Percentiles rank a stretch among this genome's conserved stretches.
Conservation (phyloP, 2,329 filamentous ascomycete species). For the Pleoardoris graminearum region DNA sequence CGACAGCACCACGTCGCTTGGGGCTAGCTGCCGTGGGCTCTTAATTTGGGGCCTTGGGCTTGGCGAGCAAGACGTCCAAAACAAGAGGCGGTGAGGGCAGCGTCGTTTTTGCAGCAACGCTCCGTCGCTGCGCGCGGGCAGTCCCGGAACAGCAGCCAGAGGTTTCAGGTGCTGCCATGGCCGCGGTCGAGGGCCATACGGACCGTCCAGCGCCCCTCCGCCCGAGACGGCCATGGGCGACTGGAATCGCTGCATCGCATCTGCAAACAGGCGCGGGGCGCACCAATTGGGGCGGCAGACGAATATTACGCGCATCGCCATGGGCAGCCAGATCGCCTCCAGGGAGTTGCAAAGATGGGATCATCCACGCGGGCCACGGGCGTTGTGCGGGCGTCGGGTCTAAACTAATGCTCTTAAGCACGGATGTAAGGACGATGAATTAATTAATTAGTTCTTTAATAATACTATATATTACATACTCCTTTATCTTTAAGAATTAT, state of each 20-base stretch:
- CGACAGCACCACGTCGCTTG: slow-evolving; percentile 2
- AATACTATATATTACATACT: too few relatives aligned
- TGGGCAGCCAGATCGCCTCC: slow-evolving; percentile 6
- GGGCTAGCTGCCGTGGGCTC: slow-evolving; percentile 8
- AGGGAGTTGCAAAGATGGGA: slow-evolving; percentile 9
- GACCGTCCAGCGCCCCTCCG: slow-evolving; percentile 8
- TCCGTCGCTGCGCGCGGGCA: slow-evolving; percentile 19
- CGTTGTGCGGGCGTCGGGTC: too few relatives aligned
- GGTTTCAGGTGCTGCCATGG: slow-evolving; percentile 19
- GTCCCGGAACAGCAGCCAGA: slow-evolving; percentile 28
- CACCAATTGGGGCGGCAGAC: slow-evolving; percentile 13
- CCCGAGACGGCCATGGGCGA: slow-evolving; percentile 15
- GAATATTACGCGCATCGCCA: slow-evolving; percentile 18
- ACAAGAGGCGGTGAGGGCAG: slow-evolving; percentile 25
- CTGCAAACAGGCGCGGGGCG: slow-evolving; percentile 19
- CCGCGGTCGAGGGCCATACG: slow-evolving; percentile 13
- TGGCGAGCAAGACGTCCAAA: too few relatives aligned
- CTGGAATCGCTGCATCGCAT: slow-evolving; percentile 16
- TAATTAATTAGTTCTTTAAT: too few relatives aligned
- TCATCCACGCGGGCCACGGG: not conserved
- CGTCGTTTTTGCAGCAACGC: not conserved
- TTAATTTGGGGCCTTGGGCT: slow-evolving; percentile 7
- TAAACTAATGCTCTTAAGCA: too few relatives aligned
- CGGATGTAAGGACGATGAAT: too few relatives aligned
- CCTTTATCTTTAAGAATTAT: too few relatives aligned